Evolutionary conservation across 129 eudicot species (phyloP).

Genomic region (Chrysanthemum seticuspe): DNA sequence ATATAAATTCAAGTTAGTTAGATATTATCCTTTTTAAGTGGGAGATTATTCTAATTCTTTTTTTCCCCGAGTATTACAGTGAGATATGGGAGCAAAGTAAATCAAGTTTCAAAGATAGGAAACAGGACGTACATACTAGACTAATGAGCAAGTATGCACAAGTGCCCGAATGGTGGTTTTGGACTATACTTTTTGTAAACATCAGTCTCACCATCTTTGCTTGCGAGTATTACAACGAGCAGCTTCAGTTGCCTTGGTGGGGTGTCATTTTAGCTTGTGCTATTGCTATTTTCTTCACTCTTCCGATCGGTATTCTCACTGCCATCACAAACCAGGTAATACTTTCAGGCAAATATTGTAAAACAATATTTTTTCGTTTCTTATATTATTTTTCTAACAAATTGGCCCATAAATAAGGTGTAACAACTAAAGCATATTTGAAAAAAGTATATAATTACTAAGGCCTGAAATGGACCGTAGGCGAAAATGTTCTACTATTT

Average conservation of each 20-base stretch:
- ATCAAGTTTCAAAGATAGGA: conserved; percentile 71
- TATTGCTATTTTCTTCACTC: conserved; percentile 88
- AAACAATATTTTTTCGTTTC: too few relatives aligned
- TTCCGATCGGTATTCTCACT: conserved; percentile 94
- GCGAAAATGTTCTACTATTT: too few relatives aligned
- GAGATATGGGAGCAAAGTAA: conserved; percentile 95
- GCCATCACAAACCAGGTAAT: conserved; percentile 95
- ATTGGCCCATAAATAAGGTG: too few relatives aligned
- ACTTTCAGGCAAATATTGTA: too few relatives aligned
- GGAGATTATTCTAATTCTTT: neutral
- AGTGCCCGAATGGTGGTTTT: conserved; percentile 99
- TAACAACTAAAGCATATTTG: too few relatives aligned
- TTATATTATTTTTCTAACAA: too few relatives aligned
- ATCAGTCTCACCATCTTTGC: conserved; percentile 70
- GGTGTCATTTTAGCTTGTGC: conserved; percentile 89
- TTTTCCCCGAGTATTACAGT: conserved; percentile 32
- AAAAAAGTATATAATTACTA: too few relatives aligned
- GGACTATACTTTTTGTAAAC: conserved; percentile 79
- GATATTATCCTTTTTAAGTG: too few relatives aligned
- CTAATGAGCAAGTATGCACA: conserved; percentile 87
- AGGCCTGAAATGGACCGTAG: too few relatives aligned
- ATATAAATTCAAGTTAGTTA: too few relatives aligned
- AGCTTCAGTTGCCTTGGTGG: conserved; percentile 99
- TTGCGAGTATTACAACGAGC: conserved; percentile 92
- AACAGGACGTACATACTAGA: conserved; percentile 86